phyloP scores from a whole-genome alignment of 2,329 filamentous ascomycete species.

The Didymella lethalis region DNA sequence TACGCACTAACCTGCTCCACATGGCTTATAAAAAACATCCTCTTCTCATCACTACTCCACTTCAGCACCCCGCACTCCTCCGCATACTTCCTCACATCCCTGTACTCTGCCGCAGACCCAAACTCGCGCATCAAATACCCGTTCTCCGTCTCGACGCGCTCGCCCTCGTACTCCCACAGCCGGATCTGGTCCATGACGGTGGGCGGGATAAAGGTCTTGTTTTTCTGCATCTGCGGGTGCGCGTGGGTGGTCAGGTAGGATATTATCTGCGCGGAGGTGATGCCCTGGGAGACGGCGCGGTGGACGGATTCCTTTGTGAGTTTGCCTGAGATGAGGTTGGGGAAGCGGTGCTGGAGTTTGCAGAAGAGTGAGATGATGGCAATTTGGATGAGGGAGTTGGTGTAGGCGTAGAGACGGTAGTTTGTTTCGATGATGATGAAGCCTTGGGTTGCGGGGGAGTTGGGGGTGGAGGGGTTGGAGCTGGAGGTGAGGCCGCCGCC shows the following conservation, averaged over 20 bases:
- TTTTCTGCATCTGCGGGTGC: constrained; percentile 88
- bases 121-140: constrained; percentile 95
- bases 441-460: constrained; percentile 62
- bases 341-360: constrained; percentile 87
- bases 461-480: constrained; percentile 57
- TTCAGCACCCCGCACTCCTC: constrained; percentile 88
- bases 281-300: constrained; percentile 85
- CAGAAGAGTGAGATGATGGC: constrained; percentile 91
- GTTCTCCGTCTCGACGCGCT: constrained; percentile 83
- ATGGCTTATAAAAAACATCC: constrained; percentile 90
- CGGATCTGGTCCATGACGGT: constrained; percentile 98
- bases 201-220: constrained; percentile 81
- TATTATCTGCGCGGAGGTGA: constrained; percentile 95
- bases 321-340: constrained; percentile 91
- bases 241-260: constrained; percentile 91
- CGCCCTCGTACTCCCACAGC: constrained; percentile 96
- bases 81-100: constrained; percentile 75
- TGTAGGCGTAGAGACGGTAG: constrained; percentile 97
- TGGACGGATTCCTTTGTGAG: constrained; percentile 89
- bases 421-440: constrained; percentile 98
- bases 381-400: constrained; percentile 90
- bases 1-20: constrained; percentile 88
- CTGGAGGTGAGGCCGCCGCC: constrained; percentile 70
- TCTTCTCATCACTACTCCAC: constrained; percentile 81
- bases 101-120: constrained; percentile 72